phyloP scores from a whole-genome alignment of 2,329 filamentous ascomycete genomes.

The Pseudopithomyces maydicus region DNA sequence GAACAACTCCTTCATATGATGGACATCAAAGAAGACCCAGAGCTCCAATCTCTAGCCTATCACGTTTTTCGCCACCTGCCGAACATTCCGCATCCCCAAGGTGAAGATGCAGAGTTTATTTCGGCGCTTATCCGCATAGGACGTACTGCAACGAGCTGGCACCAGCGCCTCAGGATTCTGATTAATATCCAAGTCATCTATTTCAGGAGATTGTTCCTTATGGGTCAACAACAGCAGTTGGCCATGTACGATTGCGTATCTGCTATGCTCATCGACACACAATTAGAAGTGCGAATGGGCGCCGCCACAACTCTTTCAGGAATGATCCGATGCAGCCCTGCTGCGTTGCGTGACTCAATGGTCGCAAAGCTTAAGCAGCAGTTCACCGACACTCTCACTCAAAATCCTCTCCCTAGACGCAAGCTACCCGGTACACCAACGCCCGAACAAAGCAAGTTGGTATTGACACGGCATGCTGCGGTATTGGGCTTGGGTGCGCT shows the following conservation, averaged over 20 bases:
- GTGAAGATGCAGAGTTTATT: constrained; percentile 85
- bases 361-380: constrained; percentile 76
- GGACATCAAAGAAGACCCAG: constrained; percentile 98
- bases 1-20: constrained; percentile 98
- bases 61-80: constrained; percentile 96
- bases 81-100: constrained; percentile 88
- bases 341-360: constrained; percentile 75
- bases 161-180: constrained; percentile 89
- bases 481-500: constrained; percentile 89
- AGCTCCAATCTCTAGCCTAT: constrained; percentile 91
- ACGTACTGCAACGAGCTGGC: constrained; percentile 83
- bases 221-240: constrained; percentile 74
- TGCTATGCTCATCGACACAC: constrained; percentile 87
- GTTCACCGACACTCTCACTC: constrained; percentile 77
- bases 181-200: constrained; percentile 99
- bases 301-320: constrained; percentile 92
- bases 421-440: constrained; percentile 67
- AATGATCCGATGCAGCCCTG: constrained; percentile 96
- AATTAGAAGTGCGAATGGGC: constrained; percentile 91
- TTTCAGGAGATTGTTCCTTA: constrained; percentile 92
- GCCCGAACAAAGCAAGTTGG: constrained; percentile 73
- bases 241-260: constrained; percentile 90
- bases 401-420: constrained; percentile 85
- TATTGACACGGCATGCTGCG: constrained; percentile 84
- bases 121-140: constrained; percentile 86